A percentile compares a stretch with the other conserved stretches of the same genome.
Conservation (phyloP, 2,329 filamentous ascomycete genomes). For the Stachybotrys elegans region DNA sequence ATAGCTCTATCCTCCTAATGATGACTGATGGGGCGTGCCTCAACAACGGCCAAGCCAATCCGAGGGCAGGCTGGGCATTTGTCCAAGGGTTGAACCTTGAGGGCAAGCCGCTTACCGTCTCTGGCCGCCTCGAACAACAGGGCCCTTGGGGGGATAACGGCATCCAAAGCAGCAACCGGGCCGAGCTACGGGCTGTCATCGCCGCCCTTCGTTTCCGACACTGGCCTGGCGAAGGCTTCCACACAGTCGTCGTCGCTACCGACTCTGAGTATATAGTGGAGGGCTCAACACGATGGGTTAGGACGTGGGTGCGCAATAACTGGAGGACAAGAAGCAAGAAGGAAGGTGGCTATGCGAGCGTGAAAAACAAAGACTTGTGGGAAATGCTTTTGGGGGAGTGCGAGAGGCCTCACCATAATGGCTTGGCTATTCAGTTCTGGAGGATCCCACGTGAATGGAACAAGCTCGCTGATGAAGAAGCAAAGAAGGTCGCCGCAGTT, state of each 20-base stretch:
- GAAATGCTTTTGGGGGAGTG: conserved; percentile 37
- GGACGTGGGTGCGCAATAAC: conserved; percentile 35
- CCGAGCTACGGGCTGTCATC: conserved; percentile 50
- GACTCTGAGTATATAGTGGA: conserved; percentile 47
- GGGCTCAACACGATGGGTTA: conserved; percentile 37
- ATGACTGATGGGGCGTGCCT: conserved; percentile 28
- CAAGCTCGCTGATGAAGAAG: conserved; percentile 31
- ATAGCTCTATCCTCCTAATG: neutral
- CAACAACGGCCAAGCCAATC: conserved; percentile 22
- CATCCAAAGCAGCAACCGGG: conserved; percentile 41
- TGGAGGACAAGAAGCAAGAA: conserved; percentile 31
- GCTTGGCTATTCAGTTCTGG: conserved; percentile 41
- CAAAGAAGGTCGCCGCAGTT: conserved; percentile 23
- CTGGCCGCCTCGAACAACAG: conserved; percentile 33
- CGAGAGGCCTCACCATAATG: conserved; percentile 20
- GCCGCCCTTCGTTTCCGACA: conserved; percentile 38
- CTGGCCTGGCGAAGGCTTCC: conserved; percentile 38
- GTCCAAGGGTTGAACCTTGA: conserved; percentile 13
- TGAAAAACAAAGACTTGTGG: conserved; percentile 51
- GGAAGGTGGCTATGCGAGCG: conserved; percentile 15
- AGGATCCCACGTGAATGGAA: conserved; percentile 39
- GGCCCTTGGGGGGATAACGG: conserved; percentile 33
- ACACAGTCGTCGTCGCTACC: conserved; percentile 44
- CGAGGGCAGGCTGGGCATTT: conserved; percentile 36
- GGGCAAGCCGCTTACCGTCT: conserved; percentile 11